A percentile compares a stretch with the other conserved stretches of the same genome.
These are phyloP conservation scores for Zea luxurians DNA, from an alignment of 176 grass and related monocot species.

Conservation along the genomic window DNA sequence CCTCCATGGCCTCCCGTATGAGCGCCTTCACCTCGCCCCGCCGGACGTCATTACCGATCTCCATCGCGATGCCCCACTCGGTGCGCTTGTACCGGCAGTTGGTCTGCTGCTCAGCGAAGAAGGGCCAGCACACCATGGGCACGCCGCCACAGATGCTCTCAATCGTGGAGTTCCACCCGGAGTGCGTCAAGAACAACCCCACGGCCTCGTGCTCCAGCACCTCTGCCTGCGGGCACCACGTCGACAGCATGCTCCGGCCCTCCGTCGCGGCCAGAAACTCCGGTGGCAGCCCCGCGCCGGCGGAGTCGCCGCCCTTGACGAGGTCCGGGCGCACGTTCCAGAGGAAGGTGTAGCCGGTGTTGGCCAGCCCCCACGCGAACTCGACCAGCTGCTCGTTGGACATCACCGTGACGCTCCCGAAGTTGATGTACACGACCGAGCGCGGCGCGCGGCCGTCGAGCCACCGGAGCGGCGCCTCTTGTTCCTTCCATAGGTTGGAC, in stretches of 20 bases:
- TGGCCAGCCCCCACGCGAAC: conserved; percentile 59
- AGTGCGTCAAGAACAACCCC: conserved; percentile 78
- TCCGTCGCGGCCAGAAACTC: conserved; percentile 23
- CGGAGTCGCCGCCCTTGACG: conserved; percentile 31
- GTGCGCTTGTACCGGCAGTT: conserved; percentile 53
- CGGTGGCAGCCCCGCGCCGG: conserved; percentile 20
- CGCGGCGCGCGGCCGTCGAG: conserved; percentile 21
- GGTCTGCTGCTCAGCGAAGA: conserved; percentile 69
- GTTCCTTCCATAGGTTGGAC: conserved; percentile 52
- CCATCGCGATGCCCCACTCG: conserved; percentile 53
- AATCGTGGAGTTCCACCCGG: conserved; percentile 81
- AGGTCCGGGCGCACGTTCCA: conserved; percentile 60
- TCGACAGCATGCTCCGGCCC: conserved; percentile 30
- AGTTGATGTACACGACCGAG: conserved; percentile 60
- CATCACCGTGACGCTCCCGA: conserved; percentile 62
- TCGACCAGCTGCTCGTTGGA: conserved; percentile 41
- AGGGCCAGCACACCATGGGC: conserved; percentile 56
- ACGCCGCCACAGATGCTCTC: conserved; percentile 57
- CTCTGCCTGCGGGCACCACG: conserved; percentile 52
- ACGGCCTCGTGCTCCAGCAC: conserved; percentile 53
- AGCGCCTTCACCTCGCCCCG: conserved; percentile 19
- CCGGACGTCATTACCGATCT: conserved; percentile 37
- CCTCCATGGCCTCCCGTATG: conserved; percentile 45
- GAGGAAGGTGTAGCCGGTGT: conserved; percentile 42
- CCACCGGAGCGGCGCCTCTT: conserved; percentile 35